Evolutionary conservation across 140 eudicot species (phyloP).

Genomic region (Flaveria floridana): DNA sequence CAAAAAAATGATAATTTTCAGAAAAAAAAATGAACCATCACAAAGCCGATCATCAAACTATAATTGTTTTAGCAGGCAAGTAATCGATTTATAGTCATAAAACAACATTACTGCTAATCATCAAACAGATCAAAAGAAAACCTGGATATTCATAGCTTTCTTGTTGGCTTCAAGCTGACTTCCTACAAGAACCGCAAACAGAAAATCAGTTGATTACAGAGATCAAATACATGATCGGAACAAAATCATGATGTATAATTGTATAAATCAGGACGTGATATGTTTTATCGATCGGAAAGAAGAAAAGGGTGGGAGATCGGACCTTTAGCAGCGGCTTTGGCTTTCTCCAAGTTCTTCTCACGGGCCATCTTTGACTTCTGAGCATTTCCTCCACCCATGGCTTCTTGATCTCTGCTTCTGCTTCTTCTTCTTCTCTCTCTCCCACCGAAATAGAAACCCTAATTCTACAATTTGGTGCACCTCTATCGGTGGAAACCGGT

Average conservation of each 20-base stretch:
- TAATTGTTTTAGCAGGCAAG: not conserved
- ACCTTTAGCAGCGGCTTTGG: conserved; percentile 38
- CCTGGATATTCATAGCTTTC: conserved; percentile 92
- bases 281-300: conserved; percentile 1
- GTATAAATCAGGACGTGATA: not conserved
- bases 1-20: too few species aligned
- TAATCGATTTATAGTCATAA: not conserved
- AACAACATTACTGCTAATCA: not conserved
- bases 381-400: conserved; percentile 80
- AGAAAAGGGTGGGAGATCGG: not conserved
- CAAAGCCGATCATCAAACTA: not conserved
- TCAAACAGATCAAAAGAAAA: conserved; percentile 28
- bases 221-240: not conserved
- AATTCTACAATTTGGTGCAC: not conserved
- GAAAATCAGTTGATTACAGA: not conserved
- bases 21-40: not conserved
- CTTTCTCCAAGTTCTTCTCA: conserved; percentile 68
- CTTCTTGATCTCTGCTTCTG: not conserved
- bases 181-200: conserved; percentile 42
- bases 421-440: not conserved
- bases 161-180: conserved; percentile 90
- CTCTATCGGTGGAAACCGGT: not conserved
- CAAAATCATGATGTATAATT: not conserved
- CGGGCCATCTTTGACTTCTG: conserved; percentile 86
- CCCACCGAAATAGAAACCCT: conserved; percentile 3